Evolutionary conservation across 139 green algal genomes (phyloP), one percentile per base, ranked within the genome.

Genomic region (Diplosphaera chodatii): DNA sequence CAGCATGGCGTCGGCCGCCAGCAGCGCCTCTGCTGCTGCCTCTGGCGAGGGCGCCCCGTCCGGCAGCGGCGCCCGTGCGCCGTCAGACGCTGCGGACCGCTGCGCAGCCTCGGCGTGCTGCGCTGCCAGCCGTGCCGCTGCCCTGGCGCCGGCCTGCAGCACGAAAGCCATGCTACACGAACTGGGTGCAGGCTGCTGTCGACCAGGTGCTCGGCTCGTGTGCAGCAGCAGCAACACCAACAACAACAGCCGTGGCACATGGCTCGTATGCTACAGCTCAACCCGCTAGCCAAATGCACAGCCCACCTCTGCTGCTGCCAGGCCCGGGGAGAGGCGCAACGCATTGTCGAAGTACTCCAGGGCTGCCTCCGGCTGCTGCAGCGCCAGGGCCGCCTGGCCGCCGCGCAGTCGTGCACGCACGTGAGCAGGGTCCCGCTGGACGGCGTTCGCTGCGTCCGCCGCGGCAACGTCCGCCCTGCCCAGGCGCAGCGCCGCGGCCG

Each of bases 401-500:
- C 32, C 67, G n/a, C 77, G 33, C 31, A 80, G 16, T 40, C 69
- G 41, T 2, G 66, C 79, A 0, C 67, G 63, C 32, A 68, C 25
- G 32, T 84, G 79, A 16, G 8, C 29, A 3, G 40, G 40, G 37
- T 86, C 71, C 30, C 74, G 67, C 48, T 70, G 28, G 6, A 80
- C 56, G 13, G 83, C 81, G 34, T 79, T 32, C 0, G 34, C 31
- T 21, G 75, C 67, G 55, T 86, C 84, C n/a, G 77, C 34, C 2
- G 69, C 72, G 30, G 84, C 82, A 55, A 85, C 32, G 56, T 76
- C 74, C 15, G 56, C 31, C 25, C 76, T 40, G 0, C 59, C 63
- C 29, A 90, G 74, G 55, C 76, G 81, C 16, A 89, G 67, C 25
- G 80, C 83, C 6, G 73, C 78, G 15, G 78, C 79, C 10, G 85